A percentile compares a stretch with the other conserved stretches of the same genome.
Conservation (phyloP, 371 early-diverging fungal species). For the Synchytrium microbalum region DNA sequence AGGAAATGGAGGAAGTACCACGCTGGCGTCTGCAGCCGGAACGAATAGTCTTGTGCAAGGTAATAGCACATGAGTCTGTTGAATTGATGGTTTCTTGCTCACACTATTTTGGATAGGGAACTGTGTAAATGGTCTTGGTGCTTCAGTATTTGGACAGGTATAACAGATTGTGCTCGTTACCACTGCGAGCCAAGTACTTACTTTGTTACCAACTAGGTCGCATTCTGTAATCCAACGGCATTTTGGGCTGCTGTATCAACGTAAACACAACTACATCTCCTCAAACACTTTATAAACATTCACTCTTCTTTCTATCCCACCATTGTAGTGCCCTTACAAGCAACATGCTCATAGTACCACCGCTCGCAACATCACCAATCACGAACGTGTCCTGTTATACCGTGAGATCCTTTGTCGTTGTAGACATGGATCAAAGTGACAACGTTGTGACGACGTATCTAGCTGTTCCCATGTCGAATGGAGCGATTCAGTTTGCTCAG, state of each 20-base stretch:
- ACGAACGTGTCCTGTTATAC: conserved; percentile 26
- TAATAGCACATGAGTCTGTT: too few relatives aligned
- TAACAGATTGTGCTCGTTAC: too few relatives aligned
- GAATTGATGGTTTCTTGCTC: too few relatives aligned
- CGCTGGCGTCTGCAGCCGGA: conserved; percentile 18
- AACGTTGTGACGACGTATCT: conserved; percentile 28
- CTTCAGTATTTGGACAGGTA: conserved; percentile 21
- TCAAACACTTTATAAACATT: too few relatives aligned
- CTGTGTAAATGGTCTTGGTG: conserved; percentile 22
- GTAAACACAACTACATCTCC: too few relatives aligned
- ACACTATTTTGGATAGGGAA: too few relatives aligned
- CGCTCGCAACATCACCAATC: conserved; percentile 17
- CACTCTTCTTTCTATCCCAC: too few relatives aligned
- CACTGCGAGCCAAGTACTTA: too few relatives aligned
- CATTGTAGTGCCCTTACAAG: too few relatives aligned
- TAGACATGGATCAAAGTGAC: conserved; percentile 33
- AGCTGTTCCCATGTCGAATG: too few relatives aligned
- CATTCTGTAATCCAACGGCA: conserved; percentile 24
- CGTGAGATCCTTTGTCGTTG: conserved; percentile 22
- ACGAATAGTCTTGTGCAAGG: conserved; percentile 16
- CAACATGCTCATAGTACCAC: conserved; percentile 16
- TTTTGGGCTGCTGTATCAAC: conserved; percentile 21
- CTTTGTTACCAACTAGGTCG: too few relatives aligned
- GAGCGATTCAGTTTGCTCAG: conserved; percentile 14
- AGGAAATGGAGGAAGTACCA: conserved; percentile 21